Evolutionary conservation across 352 stramenopile species (phyloP).

Genomic region (Phytophthora hibernalis): DNA sequence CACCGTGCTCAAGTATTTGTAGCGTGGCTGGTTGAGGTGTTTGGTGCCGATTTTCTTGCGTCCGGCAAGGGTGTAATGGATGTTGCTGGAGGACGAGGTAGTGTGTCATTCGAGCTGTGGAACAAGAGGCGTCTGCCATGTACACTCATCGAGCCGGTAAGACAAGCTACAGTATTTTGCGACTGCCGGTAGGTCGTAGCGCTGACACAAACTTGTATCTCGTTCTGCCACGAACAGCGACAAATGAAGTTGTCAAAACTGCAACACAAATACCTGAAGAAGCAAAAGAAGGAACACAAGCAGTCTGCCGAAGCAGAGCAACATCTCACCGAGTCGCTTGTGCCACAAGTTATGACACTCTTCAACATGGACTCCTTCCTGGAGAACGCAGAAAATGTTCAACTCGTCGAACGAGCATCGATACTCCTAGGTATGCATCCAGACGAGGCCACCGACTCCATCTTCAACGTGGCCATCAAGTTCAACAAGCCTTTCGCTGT

Average conservation of each 20-base stretch:
- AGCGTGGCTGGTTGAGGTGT: conserved; percentile 80
- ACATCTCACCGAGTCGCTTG: conserved; percentile 42
- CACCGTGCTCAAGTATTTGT: conserved; percentile 76
- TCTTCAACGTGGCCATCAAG: conserved; percentile 92
- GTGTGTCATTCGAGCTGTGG: conserved; percentile 88
- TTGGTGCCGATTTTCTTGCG: conserved; percentile 57
- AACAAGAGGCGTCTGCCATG: conserved; percentile 77
- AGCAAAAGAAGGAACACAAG: conserved; percentile 51
- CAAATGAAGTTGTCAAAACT: conserved; percentile 73
- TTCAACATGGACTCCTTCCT: conserved; percentile 76
- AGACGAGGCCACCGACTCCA: conserved; percentile 95
- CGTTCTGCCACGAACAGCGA: conserved; percentile 40
- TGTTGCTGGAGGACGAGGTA: conserved; percentile 80
- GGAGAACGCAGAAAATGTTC: conserved; percentile 46
- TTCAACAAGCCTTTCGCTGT: conserved; percentile 95
- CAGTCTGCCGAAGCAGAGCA: conserved; percentile 16
- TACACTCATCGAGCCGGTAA: conserved; percentile 85
- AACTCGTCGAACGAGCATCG: conserved; percentile 76
- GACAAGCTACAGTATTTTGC: neutral
- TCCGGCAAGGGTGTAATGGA: conserved; percentile 75
- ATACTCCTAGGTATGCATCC: conserved; percentile 94
- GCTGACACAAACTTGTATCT: conserved; percentile 23
- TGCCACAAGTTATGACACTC: conserved; percentile 67
- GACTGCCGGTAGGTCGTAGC: neutral
- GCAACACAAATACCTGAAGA: conserved; percentile 80